Conservation (phyloP, 805 yeast genomes). For the Metschnikowia peoriensis region DNA sequence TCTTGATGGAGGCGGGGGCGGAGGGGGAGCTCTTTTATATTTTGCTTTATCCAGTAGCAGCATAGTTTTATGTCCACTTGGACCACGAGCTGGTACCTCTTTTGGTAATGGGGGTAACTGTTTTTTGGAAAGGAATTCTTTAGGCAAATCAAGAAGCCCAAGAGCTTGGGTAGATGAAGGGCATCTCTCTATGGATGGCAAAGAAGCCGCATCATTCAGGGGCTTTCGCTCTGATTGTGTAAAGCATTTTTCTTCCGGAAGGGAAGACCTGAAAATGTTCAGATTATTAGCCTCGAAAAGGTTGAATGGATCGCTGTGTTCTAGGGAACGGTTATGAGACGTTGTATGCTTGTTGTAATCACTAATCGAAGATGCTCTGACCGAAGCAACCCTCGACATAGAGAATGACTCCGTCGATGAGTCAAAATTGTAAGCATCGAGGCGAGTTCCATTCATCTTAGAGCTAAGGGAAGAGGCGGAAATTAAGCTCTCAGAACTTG, state of each 20-base stretch:
- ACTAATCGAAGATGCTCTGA: slow-evolving; percentile 30
- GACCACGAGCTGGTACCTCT: slow-evolving; percentile 9
- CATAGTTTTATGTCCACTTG: background rate
- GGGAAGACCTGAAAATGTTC: slow-evolving; percentile 24
- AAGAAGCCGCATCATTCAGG: background rate
- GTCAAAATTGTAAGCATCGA: background rate
- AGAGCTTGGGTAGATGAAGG: slow-evolving; percentile 10
- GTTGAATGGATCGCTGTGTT: background rate
- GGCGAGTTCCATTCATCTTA: background rate
- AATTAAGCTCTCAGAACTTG: slow-evolving; percentile 14
- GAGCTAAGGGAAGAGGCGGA: slow-evolving; percentile 11
- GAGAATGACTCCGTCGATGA: slow-evolving; percentile 16
- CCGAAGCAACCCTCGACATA: slow-evolving; percentile 27
- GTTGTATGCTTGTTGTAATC: slow-evolving; percentile 38
- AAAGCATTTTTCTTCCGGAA: no score
- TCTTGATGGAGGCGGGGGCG: slow-evolving; percentile 32
- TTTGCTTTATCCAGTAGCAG: slow-evolving; percentile 26
- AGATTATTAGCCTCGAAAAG: slow-evolving; percentile 25
- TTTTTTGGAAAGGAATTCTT: slow-evolving; percentile 27
- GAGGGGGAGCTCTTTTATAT: slow-evolving; percentile 40
- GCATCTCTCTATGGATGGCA: background rate
- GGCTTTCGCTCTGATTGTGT: background rate
- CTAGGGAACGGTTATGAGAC: slow-evolving; percentile 22
- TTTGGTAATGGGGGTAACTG: slow-evolving; percentile 20
- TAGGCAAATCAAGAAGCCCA: slow-evolving; percentile 32